Base-by-base conservation (phyloP, 257 asterid species). In the Lycium ferocissimum region DNA sequence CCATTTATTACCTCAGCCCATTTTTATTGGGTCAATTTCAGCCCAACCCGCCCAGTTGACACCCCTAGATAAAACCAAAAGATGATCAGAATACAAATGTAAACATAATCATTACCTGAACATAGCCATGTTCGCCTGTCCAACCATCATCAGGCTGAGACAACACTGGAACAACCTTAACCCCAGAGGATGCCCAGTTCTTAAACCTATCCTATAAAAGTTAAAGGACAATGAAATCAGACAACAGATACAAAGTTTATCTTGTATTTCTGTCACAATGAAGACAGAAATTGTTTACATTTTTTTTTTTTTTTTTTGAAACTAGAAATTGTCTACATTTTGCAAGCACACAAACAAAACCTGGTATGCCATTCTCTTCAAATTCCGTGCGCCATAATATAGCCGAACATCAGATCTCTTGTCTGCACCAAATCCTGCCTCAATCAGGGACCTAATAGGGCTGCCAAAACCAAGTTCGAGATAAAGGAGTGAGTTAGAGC, bases 381-480 rank as follows among this genome's bases (percentile, higher is more conserved):
- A 97, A 87, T 91, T 94, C 85, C 97, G 91, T n/a, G 99, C 98
- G 26, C 98, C 99, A 83, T 96, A 96, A 89, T 96, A 96, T 80
- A 96, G 93, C 83, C 97, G 91, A 81, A 93, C 97, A 85, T 96
- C 98, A 71, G 96, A 89, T 90, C 98, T 91, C 90, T 86, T 84
- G 71, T 93, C 93, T 65, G 94, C 97, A 86, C 90, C 86, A 12
- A 96, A 92, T 84, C 97, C 98, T 22, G 91, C 89, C 89, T 96
- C 99, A 15, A 96, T 92, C 91, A 96, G 86, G 20, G 99, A 93
- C 79, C 98, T 90, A 84, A 96, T 93, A 57, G 98, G 97, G 91
- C 99, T 96, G 91, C 89, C 92, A 54, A 69, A 61, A 73, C 79
- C 51, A 83, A 22, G 83, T 69, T 53, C 33, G 20, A 22, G 17